Evolutionary conservation across 2,329 filamentous ascomycete species (phyloP), one percentile per base, ranked within the genome.

Genomic region (Phaeosphaeriaceae sp.): DNA sequence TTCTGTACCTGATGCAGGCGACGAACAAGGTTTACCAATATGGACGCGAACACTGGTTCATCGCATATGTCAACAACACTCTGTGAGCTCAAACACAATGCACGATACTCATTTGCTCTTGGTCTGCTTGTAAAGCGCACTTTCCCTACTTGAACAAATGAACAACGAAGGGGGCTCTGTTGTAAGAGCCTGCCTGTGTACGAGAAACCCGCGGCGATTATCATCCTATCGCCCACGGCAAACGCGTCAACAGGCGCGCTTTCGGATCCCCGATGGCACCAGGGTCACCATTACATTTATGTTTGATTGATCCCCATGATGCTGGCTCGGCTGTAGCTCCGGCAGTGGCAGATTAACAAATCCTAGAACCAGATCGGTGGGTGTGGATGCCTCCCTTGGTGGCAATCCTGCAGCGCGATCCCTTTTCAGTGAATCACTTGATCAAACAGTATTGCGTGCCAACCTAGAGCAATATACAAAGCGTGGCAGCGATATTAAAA

Each of bases 401-500:
- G 55, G 53, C 48, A 60, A 60, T 57, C 51, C 13, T 48, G 42
- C 15, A 20, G 40, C 7, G 7, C n/a, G 51, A 41, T 40, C 44
- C n/a, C n/a, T 31, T 42, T 48, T 21, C 21, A 22, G 45, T 20
- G 51, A 56, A 54, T 67, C 64, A 65, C 49, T 61, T 62, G 64
- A 65, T 53, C 59, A 61, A 20, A 54, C 50, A 46, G 55, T 24
- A 47, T 56, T 51, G 51, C 6, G 51, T 56, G 51, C 46, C 36
- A 55, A 48, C 55, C 58, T 54, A 57, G 56, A 24, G 50, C 57
- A 68, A 62, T 64, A 45, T 67, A 61, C 45, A 31, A 48, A 58
- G 63, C 63, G 62, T 69, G 69, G 66, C 61, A 56, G 31, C 50
- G 33, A 62, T 61, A 63, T 60, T 51, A 55, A 55, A 44, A 45